Base-by-base conservation (phyloP, 352 stramenopile genomes). In the Phytophthora hibernalis region DNA sequence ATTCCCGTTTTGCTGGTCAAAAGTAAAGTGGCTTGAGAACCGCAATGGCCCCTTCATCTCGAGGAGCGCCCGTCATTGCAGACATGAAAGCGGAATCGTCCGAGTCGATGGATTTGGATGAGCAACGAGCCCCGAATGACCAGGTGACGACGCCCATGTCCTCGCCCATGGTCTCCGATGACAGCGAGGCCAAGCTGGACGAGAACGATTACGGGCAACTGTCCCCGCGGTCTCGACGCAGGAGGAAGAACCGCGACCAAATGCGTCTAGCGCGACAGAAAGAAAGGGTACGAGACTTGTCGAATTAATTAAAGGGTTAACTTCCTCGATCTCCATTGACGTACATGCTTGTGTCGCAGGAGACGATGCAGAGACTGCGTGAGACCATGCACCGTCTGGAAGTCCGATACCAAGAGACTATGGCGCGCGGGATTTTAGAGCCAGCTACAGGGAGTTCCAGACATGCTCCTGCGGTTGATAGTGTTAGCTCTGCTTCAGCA, bases 181-280 rank as follows among this genome's bases (percentile, higher is more conserved):
- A 51, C 30, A 50, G 20, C 15, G 54, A 65, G 33, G 37, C 22
- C 26, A 58, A 42, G 11, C 37, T 12, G 10, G 35, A 38, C n/a
- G 16, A 51, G n/a, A 38, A 52, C 11, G 30, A 21, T 22, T 58
- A 10, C 7, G 48, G 59, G 12, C 49, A 58, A 66, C 64, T 87
- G 40, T 85, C 79, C 24, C 79, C 76, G 21, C 66, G 72, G 21
- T 79, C 79, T 44, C 76, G 79, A 20, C 70, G 76, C 54, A 85
- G 79, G 62, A 67, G 55, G 18, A 80, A 81, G 53, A 87, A 85
- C 54, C 67, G 79, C 40, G 74, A 88, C 61, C 79, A 85, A 55
- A 88, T 88, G 79, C 74, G 79, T 0, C 48, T 70, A 8, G 79
- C 77, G 44, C 74, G 79, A 10, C 67, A 72, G 47, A 83, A 77